Evolutionary conservation across 129 eudicot species (phyloP).

Genomic region (Centella asiatica): DNA sequence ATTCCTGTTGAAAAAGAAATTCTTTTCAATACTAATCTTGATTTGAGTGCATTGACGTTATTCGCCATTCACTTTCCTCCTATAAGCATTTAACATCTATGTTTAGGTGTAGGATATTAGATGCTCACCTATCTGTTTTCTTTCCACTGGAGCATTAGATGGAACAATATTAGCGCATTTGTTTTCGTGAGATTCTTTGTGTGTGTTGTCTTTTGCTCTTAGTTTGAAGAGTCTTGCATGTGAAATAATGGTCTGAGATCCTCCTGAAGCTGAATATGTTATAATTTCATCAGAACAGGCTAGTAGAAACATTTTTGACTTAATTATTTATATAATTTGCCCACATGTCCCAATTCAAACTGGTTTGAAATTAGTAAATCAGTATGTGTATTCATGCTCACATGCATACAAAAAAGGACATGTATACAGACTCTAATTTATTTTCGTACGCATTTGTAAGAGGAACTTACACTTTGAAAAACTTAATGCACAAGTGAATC

Average conservation of each 20-base stretch:
- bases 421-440: not conserved
- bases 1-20: conserved; percentile 13
- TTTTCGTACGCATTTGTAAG: not conserved
- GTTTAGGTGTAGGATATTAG: not conserved
- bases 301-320: not conserved
- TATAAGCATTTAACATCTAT: not conserved
- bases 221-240: conserved; percentile 2
- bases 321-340: not conserved
- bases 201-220: not conserved
- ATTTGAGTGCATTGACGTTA: not conserved
- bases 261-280: conserved; percentile 5
- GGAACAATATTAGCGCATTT: not conserved
- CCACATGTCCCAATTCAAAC: no score
- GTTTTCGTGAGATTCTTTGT: not conserved
- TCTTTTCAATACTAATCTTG: not conserved
- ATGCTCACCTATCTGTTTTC: not conserved
- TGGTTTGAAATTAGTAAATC: no score
- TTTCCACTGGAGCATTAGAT: not conserved
- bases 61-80: not conserved
- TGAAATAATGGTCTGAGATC: conserved; percentile 12
- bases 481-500: conserved; percentile 9
- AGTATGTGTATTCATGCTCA: not conserved
- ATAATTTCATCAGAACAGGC: not conserved
- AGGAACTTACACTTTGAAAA: conserved; percentile 12
- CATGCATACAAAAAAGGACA: not conserved